phyloP scores from a whole-genome alignment of 2,329 filamentous ascomycete genomes.

The Cryoendolithus antarcticus region DNA sequence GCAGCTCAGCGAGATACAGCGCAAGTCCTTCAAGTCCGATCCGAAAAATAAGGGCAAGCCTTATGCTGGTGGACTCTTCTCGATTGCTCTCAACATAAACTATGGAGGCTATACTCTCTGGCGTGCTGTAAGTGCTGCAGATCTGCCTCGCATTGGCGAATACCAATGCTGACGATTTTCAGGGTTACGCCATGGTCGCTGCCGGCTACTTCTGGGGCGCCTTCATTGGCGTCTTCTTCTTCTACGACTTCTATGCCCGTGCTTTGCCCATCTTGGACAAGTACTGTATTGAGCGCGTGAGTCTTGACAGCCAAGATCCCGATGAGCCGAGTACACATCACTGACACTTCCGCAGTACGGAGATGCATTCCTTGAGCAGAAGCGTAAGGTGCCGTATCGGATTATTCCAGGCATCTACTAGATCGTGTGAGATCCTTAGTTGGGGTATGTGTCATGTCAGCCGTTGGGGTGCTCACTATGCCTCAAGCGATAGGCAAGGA shows the following conservation, averaged over 20 bases:
- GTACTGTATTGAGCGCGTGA: not conserved
- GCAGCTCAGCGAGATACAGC: constrained; percentile 36
- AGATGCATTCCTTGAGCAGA: not conserved
- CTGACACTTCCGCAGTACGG: not conserved
- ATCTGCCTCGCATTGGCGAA: too few species aligned
- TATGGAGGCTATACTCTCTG: constrained; percentile 18
- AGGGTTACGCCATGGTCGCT: not conserved
- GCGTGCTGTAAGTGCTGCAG: too few species aligned
- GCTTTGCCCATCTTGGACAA: not conserved
- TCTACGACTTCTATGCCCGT: constrained; percentile 1
- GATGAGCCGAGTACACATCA: not conserved
- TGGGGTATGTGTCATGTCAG: too few species aligned
- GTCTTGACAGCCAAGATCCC: not conserved
- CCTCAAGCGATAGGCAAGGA: too few species aligned
- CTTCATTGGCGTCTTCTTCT: constrained; percentile 1
- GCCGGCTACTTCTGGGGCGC: not conserved
- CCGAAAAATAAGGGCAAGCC: constrained; percentile 15
- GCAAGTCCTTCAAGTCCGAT: constrained; percentile 14
- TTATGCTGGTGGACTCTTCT: constrained; percentile 14
- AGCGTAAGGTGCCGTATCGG: not conserved
- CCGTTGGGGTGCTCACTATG: too few species aligned
- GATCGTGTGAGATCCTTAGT: too few species aligned
- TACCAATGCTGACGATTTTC: too few species aligned
- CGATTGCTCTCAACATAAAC: constrained; percentile 16
- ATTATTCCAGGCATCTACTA: not conserved